Evolutionary conservation across 352 stramenopile species (phyloP).

Genomic region (Thalassiosira sp.): DNA sequence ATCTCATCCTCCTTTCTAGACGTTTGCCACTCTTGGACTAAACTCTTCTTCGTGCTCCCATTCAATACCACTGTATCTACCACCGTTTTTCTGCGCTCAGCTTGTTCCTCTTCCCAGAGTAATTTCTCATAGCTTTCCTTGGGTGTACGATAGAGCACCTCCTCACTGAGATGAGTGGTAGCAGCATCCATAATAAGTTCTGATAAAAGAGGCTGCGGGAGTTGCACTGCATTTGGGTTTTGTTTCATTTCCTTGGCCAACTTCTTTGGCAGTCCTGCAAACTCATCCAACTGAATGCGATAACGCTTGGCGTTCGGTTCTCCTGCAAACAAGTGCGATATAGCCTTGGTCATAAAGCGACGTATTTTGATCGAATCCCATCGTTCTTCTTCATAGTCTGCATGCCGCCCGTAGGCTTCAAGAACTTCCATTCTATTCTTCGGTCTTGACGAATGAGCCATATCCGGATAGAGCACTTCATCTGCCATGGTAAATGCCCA

Average conservation of each 20-base stretch:
- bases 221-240: constrained; percentile 17
- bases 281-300: constrained; percentile 75
- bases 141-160: constrained; percentile 68
- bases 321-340: constrained; percentile 77
- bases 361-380: constrained; percentile 69
- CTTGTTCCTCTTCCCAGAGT: constrained; percentile 53
- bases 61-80: constrained; percentile 20
- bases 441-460: constrained; percentile 6
- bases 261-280: constrained; percentile 65
- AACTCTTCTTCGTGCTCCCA: constrained; percentile 18
- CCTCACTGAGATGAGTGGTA: constrained; percentile 68
- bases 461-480: constrained; percentile 66
- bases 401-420: constrained; percentile 71
- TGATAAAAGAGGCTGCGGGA: constrained; percentile 58
- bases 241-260: constrained; percentile 40
- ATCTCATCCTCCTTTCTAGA: constrained; percentile 54
- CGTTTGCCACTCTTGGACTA: constrained; percentile 54
- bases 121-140: constrained; percentile 76
- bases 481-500: constrained; percentile 83
- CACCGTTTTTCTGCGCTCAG: constrained; percentile 10
- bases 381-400: constrained; percentile 65
- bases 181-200: constrained; percentile 77
- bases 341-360: constrained; percentile 72
- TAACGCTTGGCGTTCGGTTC: too few species aligned
- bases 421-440: constrained; percentile 78